Evolutionary conservation across 1,139 yeast genomes (phyloP), one percentile per base, ranked within the genome.

Genomic region (Taphrina populina): DNA sequence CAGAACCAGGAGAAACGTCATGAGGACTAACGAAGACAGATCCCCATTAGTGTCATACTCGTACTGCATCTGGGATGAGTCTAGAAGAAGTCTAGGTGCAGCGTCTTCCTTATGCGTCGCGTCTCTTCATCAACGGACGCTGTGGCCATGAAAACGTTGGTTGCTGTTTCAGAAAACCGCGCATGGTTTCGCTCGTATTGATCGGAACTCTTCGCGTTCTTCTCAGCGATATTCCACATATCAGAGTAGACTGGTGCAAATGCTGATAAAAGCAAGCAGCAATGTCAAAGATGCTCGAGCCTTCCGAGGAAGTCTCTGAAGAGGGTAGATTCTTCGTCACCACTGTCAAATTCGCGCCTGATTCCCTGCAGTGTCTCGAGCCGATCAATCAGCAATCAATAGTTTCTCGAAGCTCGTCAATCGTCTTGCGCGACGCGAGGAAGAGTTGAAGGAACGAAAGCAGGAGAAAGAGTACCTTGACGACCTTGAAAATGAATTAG

Each of bases 351-450:
- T n/a, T n/a, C n/a, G n/a, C n/a, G n/a, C n/a, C n/a, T n/a, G n/a
- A n/a, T n/a, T n/a, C n/a, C n/a, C n/a, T n/a, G n/a, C n/a, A 49
- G 98, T 92, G 23, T 74, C 82, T 24, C 85, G 90, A 81, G 88
- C 80, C 59, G 97, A 92, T 69, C 98, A 92, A 71, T 82, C 84
- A 66, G 80, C 80, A 66, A 92, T 92, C 72, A 92, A 92, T 69
- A 80, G 81, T 67, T 92, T 92, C 66, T 87, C 96, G 21, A 83
- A 88, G 53, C 75, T 88, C 60, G 86, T 88, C 60, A 75, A 81
- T 62, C 80, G 83, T 60, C 80, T 83, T 63, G 87, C 85, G 62
- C 76, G 75, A 27, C 68, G 81, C 23, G 73, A 76, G 40, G 76
- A 71, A n/a, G 75, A 75, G 49, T 73, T 86, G 45, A 71, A 73